These are phyloP conservation scores for Suillus lakei DNA, from an alignment of 768 basidiomycete species.

Conservation along the genomic window DNA sequence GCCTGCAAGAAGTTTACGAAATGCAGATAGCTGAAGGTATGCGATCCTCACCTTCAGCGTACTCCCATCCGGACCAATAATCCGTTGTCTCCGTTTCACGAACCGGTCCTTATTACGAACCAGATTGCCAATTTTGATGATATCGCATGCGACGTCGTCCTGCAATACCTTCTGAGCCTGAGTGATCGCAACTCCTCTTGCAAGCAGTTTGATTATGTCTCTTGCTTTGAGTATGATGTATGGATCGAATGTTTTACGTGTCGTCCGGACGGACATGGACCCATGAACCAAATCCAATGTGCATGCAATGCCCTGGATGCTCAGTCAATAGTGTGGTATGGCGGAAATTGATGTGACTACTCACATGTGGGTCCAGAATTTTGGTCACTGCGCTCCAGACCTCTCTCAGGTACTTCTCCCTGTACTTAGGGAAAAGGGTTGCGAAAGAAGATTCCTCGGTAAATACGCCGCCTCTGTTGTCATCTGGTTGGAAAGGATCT, in stretches of 20 bases:
- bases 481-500: slow-evolving; percentile 71
- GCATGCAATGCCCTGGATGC: slow-evolving; percentile 78
- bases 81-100: slow-evolving; percentile 93
- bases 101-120: slow-evolving; percentile 97
- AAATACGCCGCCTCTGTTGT: slow-evolving; percentile 86
- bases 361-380: slow-evolving; percentile 80
- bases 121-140: slow-evolving; percentile 95
- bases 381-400: slow-evolving; percentile 92
- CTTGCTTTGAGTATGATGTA: slow-evolving; percentile 96
- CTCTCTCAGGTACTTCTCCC: slow-evolving; percentile 95
- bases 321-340: slow-evolving; percentile 5
- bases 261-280: slow-evolving; percentile 96
- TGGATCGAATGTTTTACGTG: slow-evolving; percentile 96
- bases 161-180: slow-evolving; percentile 91
- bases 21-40: neutral
- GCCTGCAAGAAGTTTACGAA: slow-evolving; percentile 60
- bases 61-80: slow-evolving; percentile 96
- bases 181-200: slow-evolving; percentile 84
- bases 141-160: slow-evolving; percentile 90
- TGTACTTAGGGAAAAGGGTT: slow-evolving; percentile 97
- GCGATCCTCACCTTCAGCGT: slow-evolving; percentile 79
- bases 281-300: slow-evolving; percentile 95
- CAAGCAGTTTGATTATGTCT: slow-evolving; percentile 93
- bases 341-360: slow-evolving; percentile 24
- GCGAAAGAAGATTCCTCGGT: slow-evolving; percentile 97